Base-by-base conservation (phyloP, 345 rosid genomes). In the Excoecaria agallocha region DNA sequence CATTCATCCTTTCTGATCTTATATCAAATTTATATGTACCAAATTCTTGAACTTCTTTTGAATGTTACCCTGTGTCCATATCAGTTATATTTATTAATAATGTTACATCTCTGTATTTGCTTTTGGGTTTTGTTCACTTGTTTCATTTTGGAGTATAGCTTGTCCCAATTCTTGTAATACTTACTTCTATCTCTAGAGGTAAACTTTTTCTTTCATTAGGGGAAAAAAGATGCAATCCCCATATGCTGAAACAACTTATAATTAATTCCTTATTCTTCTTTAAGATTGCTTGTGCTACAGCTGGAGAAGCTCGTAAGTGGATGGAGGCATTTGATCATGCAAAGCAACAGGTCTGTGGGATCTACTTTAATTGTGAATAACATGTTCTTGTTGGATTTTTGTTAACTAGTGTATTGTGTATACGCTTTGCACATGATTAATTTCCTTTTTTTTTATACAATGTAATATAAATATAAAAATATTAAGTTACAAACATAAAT, bases 291-390 rank as follows among this genome's bases (percentile, higher is more conserved):
- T 93, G 98, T 85, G 87, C 88, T 72, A 81, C 91, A 2, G 96
- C 96, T 78, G 99, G 91, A 82, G 98, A 95, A 86, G 89, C 90
- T 76, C 74, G 77, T 51, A 88, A 90, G 77, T 95, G 99, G 99
- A 84, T 87, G 79, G 98, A 95, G 75, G 99, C 99, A 71, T 95
- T 95, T 88, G 91, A 93, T 78, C 86, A 85, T 50, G 98, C 98
- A 78, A 95, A 93, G 86, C 96, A 95, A 74, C 99, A 93, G 94
- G 99, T 95, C 81, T 45, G n/a, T 68, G 38, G 50, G 73, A 45
- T 66, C 55, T 50, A 58, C 56, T 76, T 24, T 77, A 67, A 72
- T 69, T 61, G 30, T 55, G 52, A 59, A 46, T 60, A 61, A 71
- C 61, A 17, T 68, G 39, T 38, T 48, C 60, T 52, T 4, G 35